A percentile compares a stretch with the other conserved stretches of the same genome.
Evolutionary conservation across 257 asterid genomes (phyloP).

Genomic region (Solanum virginianum): DNA sequence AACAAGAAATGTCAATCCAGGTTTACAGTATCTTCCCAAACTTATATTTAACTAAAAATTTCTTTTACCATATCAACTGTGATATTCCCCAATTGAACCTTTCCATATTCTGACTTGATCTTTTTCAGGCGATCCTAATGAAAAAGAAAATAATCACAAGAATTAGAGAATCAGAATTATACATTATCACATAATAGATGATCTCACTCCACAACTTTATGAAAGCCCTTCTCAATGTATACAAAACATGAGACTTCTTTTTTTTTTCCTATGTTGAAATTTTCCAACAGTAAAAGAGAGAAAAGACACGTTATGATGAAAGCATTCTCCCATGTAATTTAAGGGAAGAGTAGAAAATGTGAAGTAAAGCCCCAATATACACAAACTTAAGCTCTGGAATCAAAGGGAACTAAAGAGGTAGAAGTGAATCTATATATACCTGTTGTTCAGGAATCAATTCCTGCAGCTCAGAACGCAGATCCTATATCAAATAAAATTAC

Average conservation of each 20-base stretch:
- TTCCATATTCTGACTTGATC: constrained; percentile 69
- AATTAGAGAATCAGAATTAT: neutral
- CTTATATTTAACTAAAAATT: neutral
- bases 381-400: neutral
- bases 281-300: neutral
- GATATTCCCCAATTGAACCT: constrained; percentile 74
- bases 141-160: neutral
- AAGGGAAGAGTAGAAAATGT: neutral
- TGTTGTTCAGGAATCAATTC: constrained; percentile 87
- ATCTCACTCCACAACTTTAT: neutral
- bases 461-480: constrained; percentile 65
- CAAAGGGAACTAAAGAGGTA: neutral
- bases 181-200: neutral
- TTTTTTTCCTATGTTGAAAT: neutral
- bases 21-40: neutral
- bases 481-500: constrained; percentile 21
- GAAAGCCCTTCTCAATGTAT: neutral
- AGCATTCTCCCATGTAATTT: neutral
- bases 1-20: neutral
- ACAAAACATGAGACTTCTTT: neutral
- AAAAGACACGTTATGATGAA: neutral
- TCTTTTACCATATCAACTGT: constrained; percentile 74
- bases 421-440: constrained; percentile 19
- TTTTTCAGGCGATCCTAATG: constrained; percentile 67
- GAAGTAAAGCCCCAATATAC: neutral